Evolutionary conservation across 2,329 filamentous ascomycete species (phyloP), one percentile per base, ranked within the genome.

Genomic region (Aspergillus pseudoviridinutans): DNA sequence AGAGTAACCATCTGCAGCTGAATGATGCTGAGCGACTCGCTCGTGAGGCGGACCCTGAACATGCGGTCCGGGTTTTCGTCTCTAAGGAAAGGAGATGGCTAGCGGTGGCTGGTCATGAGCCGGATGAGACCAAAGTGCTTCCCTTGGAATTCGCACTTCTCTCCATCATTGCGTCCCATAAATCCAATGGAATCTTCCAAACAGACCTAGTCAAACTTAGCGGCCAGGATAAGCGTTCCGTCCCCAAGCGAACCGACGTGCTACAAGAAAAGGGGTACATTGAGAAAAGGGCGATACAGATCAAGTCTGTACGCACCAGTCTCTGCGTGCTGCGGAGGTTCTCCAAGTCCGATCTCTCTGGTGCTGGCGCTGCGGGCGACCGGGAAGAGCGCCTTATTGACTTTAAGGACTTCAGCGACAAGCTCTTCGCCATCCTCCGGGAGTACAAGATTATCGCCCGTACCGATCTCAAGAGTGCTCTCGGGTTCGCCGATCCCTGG

Each of bases 181-280:
- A 84, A 47, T 72, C 76, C 20, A 69, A 74, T 17, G 85, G 85
- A 5, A 82, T 88, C 49, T 68, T 82, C 2, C 85, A 88, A 66
- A 80, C 83, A 2, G 79, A 84, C 2, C 70, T 87, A 41, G 77
- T 79, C 44, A 74, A 71, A 53, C 64, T 82, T 24, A 84, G 82
- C 61, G 82, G 82, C 5, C 85, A 88, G 70, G 85, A 88, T 68
- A 87, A 87, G 66, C 79, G 85, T 49, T 88, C 85, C 1, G 80
- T 87, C 2, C 85, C 85, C 1, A 78, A 82, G 59, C 77, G 85
- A 42, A 88, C 85, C 3, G 82, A 86, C 59, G 70, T 75, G 3
- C 74, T 88, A 42, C 76, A 78, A 5, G 69, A 75, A 38, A 85
- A 83, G 61, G 85, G 85, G 0, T 87, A 87, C 66, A 87, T 88